phyloP scores from a whole-genome alignment of 768 basidiomycete genomes.

The Naganishia friedmannii region DNA sequence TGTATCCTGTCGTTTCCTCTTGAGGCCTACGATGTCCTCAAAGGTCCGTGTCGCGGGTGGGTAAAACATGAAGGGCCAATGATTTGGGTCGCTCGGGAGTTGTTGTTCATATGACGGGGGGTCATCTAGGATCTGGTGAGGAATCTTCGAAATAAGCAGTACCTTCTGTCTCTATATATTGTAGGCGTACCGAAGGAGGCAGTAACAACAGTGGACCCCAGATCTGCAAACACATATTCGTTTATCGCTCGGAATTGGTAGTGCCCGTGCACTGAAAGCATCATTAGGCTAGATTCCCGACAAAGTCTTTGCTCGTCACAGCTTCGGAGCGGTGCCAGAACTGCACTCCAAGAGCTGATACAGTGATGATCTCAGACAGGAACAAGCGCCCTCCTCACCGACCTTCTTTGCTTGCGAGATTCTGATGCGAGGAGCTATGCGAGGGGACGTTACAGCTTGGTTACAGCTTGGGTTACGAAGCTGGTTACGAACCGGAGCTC shows the following conservation, averaged over 20 bases:
- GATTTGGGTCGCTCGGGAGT: not conserved
- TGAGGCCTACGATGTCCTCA: not conserved
- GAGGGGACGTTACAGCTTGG: not conserved
- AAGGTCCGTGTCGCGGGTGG: not conserved
- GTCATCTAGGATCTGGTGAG: not conserved
- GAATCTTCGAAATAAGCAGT: not conserved
- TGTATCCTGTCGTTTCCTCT: not conserved
- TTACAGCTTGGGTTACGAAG: not conserved
- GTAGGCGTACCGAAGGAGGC: not conserved
- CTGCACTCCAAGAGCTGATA: not conserved
- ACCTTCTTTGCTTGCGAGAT: not conserved
- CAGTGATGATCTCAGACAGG: slow-evolving; percentile 4
- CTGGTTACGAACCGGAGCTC: too few species aligned
- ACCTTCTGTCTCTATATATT: not conserved
- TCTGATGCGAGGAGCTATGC: too few species aligned
- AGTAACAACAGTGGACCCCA: not conserved
- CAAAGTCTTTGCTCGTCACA: not conserved
- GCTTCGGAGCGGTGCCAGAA: not conserved
- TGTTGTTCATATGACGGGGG: not conserved
- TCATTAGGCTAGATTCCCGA: not conserved
- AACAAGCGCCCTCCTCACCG: too few species aligned
- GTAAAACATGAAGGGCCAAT: not conserved
- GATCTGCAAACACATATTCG: slow-evolving; percentile 6
- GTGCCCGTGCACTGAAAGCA: too few species aligned
- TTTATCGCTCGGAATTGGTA: not conserved